Evolutionary conservation across 371 early-diverging fungal species (phyloP).

Genomic region (Lichtheimia ornata): DNA sequence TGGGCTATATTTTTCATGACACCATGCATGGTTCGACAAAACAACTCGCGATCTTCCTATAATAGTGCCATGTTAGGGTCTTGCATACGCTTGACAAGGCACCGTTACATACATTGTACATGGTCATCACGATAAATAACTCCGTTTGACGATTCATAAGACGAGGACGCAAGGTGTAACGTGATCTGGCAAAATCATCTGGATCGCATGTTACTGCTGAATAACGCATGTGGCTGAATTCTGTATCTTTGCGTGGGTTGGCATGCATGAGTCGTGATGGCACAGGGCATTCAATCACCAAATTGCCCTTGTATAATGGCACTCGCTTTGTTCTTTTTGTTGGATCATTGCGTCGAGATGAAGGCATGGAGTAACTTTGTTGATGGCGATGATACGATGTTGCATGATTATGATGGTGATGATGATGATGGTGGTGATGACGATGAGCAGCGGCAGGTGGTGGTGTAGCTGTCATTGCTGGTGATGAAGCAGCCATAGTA

Average conservation of each 20-base stretch:
- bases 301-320: constrained; percentile 60
- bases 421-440: background rate
- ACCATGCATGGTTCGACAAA: constrained; percentile 75
- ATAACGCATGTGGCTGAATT: constrained; percentile 73
- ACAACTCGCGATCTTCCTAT: constrained; percentile 63
- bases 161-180: constrained; percentile 51
- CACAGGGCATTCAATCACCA: constrained; percentile 56
- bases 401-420: background rate
- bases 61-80: background rate
- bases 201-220: constrained; percentile 71
- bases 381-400: constrained; percentile 2
- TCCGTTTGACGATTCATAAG: constrained; percentile 55
- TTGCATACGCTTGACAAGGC: background rate
- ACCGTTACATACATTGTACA: constrained; percentile 59
- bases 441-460: background rate
- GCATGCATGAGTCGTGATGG: constrained; percentile 44
- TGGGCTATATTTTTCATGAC: constrained; percentile 82
- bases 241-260: constrained; percentile 48
- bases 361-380: too few species aligned
- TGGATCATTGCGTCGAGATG: too few species aligned
- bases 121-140: constrained; percentile 71
- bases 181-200: constrained; percentile 48
- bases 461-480: background rate
- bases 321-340: constrained; percentile 28
- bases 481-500: background rate